Base-by-base conservation (phyloP, 1,284 basidiomycete species). In the Fomes fomentarius region DNA sequence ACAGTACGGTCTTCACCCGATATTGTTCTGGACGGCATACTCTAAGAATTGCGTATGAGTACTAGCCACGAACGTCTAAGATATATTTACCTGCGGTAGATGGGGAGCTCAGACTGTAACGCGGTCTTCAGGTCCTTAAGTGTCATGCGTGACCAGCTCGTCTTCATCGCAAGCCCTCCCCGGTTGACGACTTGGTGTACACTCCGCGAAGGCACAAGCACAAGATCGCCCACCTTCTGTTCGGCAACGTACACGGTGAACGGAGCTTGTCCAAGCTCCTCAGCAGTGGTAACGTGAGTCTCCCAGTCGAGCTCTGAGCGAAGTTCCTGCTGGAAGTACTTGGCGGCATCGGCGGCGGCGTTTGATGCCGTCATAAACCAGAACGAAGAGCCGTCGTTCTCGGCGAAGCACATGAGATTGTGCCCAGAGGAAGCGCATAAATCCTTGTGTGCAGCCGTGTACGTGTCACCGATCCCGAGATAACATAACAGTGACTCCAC, bases 401-500 rank as follows among this genome's bases (percentile, higher is more conserved):
- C 87, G 0, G 89, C 81, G 63, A 86, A 84, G 62, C 83, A 85
- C 90, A 92, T 91, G 11, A 92, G 72, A 63, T 92, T 92, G 44
- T 92, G 89, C 8, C 89, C 90, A 3, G 85, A 85, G 1, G 89
- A 91, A 1, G 81, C 89, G 63, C 90, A 92, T 0, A 87, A 76
- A 67, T 92, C 89, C 68, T 92, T 92, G 65, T 92, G 90, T 49
- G 81, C 85, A 0, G 90, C 85, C 0, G 89, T 92, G 64, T 83
- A 73, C 0, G 89, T 91, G 57, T 88, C 89, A 0, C 87, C 87
- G 47, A 85, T 74, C 8, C 89, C 89, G 9, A 90, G 70, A 63
- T 92, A 92, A 65, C 87, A 90, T 87, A 92, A 89, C 2, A 92
- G 70, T 0, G 87, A 89, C 65, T 92, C 85, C 1, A 89, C 81